Base-by-base conservation (phyloP, 768 basidiomycete genomes). In the Roridomyces roridus region DNA sequence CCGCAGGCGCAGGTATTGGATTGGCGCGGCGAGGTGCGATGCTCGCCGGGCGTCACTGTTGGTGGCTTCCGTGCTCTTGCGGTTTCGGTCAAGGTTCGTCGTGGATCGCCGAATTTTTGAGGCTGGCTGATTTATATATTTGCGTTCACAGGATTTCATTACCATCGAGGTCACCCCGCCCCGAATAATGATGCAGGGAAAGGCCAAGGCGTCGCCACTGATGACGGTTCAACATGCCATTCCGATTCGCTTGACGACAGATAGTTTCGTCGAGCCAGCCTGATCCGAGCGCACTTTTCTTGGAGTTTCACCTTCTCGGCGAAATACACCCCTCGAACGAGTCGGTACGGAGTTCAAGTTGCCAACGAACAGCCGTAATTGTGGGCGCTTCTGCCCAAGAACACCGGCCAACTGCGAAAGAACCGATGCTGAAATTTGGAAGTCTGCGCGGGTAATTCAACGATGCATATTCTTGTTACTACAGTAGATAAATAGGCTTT, bases 1-100 rank as follows among this genome's bases (percentile, higher is more conserved):
- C n/a, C n/a, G n/a, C n/a, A n/a, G n/a, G 6, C 3, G 44, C 76
- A 76, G 29, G 72, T 79, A 58, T 70, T 88, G 2, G 86, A 88
- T 60, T 90, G 86, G 80, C 84, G 83, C 57, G 50, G 50, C 25
- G 50, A 51, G 20, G 28, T 51, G 12, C 25, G 17, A 31, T 43
- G 37, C 39, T 24, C 28, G 7, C n/a, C 24, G 24, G 5, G 20
- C 14, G 42, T 43, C n/a, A 34, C 50, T 25, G 50, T 51, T 26
- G 50, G 50, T 34, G 47, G 47, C 6, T 51, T 51, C 26, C 18
- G 14, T 14, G 39, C n/a, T 12, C 11, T 12, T 9, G 50, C 18
- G 40, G 39, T 50, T 17, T 25, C 26, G 5, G 35, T 50, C 11
- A 50, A 50, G 36, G 48, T 50, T 24, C 48, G 14, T 50, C 2